Base-by-base conservation (phyloP, 2,329 filamentous ascomycete species). In the Ceratocystis diversiconidia region DNA sequence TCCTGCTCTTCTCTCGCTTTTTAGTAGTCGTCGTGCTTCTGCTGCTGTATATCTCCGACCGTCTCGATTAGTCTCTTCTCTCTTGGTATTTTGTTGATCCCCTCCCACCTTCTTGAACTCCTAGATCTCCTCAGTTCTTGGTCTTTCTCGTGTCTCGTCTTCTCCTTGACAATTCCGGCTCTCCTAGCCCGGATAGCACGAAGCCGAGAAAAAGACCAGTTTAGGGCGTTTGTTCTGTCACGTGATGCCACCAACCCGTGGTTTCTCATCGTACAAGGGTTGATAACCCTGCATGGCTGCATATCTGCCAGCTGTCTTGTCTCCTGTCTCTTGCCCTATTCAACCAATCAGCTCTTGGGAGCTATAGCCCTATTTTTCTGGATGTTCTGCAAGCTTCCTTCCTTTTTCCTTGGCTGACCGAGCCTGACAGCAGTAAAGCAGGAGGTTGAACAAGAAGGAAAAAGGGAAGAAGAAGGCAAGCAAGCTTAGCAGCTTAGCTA, bases 301-400 rank as follows among this genome's bases (percentile, higher is more conserved):
- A 41, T 15, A 48, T 22, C 17, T n/a, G n/a, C 17, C 46, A 48
- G 46, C 46, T 48, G 46, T 55, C 50, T 55, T 19, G 12, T 25
- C 25, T 28, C 25, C 22, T 22, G 50, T 52, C 48, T 52, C 48
- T 19, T 55, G 25, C 5, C 19, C 50, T 22, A 3, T 4, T 5
- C 19, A 22, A 4, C 46, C 46, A 48, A 48, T 48, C n/a, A 48
- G 46, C 46, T 48, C 46, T 22, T n/a, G 17, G 17, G 46, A 48
- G 25, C 52, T 59, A n/a, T 32, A 59, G 52, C 28, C 28, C 28
- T 60, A 41, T 60, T 60, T 60, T 60, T 32, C 22, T 60, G n/a
- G 6, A 32, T 17, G 17, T 28, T 28, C 46, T 48, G 46, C 17
- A 48, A 48, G 46, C 46, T 48, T 48, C 17, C 46, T 22, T 48